Percentiles rank a stretch among this genome's conserved stretches.
phyloP scores from a whole-genome alignment of 768 basidiomycete species.

The Rhodosporidiobolus odoratus region DNA sequence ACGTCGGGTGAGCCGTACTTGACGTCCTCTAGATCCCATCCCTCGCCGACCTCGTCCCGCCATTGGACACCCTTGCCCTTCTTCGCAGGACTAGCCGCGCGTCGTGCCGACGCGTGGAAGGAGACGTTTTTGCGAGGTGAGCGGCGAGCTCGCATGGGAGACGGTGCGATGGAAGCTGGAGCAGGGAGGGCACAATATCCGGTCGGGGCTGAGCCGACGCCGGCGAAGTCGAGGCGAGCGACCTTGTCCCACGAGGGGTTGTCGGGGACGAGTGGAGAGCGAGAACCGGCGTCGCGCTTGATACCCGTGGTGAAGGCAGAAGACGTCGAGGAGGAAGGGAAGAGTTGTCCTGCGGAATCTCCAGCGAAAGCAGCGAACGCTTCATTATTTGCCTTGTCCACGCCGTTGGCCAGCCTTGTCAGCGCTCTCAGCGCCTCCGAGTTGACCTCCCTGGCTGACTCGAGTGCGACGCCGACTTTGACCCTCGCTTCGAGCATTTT shows the following conservation, averaged over 20 bases:
- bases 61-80: conserved; percentile 35
- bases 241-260: conserved; percentile 25
- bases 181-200: neutral
- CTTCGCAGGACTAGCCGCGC: conserved; percentile 12
- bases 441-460: neutral
- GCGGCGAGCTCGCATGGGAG: conserved; percentile 2
- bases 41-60: conserved; percentile 35
- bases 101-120: neutral
- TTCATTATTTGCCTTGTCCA: conserved; percentile 21
- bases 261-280: conserved; percentile 21
- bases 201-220: conserved; percentile 28
- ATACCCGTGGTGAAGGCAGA: neutral
- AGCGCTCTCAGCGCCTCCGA: conserved; percentile 7
- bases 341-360: neutral
- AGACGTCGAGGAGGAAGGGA: no score
- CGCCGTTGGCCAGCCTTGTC: conserved; percentile 2
- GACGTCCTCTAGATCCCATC: conserved; percentile 32
- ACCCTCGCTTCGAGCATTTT: conserved; percentile 27
- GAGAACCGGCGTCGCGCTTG: conserved; percentile 26
- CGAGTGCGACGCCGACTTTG: conserved; percentile 19
- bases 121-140: conserved; percentile 16
- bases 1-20: conserved; percentile 26
- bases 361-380: conserved; percentile 14
- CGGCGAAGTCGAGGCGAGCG: conserved; percentile 1
- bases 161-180: neutral